These are phyloP conservation scores for Talaromyces sp. DNA, from an alignment of 2,329 filamentous ascomycete species.

Conservation along the genomic window DNA sequence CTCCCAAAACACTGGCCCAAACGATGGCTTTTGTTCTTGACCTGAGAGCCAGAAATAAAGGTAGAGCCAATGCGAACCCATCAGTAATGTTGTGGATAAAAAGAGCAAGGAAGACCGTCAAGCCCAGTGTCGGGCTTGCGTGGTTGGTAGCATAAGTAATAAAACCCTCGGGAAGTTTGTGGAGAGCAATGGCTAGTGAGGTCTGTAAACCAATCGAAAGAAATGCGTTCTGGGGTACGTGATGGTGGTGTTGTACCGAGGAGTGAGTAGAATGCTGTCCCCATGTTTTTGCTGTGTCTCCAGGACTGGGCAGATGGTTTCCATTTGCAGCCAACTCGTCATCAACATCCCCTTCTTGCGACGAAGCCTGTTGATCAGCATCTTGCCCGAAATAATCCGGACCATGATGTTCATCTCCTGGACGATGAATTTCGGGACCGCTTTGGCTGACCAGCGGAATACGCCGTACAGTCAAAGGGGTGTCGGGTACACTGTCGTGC, in stretches of 20 bases:
- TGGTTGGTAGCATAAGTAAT: slow-evolving; percentile 98
- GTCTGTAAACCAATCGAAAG: slow-evolving; percentile 94
- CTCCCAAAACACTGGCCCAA: slow-evolving; percentile 79
- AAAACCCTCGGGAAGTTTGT: slow-evolving; percentile 85
- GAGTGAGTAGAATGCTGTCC: slow-evolving; percentile 6
- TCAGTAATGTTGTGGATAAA: slow-evolving; percentile 99
- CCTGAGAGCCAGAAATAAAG: slow-evolving; percentile 83
- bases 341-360: background rate
- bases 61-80: slow-evolving; percentile 89
- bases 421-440: background rate
- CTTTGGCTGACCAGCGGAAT: background rate
- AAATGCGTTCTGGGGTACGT: slow-evolving; percentile 91
- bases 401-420: background rate
- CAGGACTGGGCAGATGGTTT: background rate
- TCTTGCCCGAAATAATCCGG: slow-evolving; percentile 11
- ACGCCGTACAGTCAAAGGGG: slow-evolving; percentile 11
- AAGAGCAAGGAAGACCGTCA: slow-evolving; percentile 89
- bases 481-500: slow-evolving; percentile 9
- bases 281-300: slow-evolving; percentile 1
- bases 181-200: slow-evolving; percentile 86
- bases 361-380: background rate
- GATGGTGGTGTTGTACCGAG: slow-evolving; percentile 67
- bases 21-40: slow-evolving; percentile 77
- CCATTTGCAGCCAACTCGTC: slow-evolving; percentile 7
- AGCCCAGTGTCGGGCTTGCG: slow-evolving; percentile 80